Evolutionary conservation across 176 grass and related monocot species (phyloP), one percentile per base, ranked within the genome.

Genomic region (Oryza brachyantha): DNA sequence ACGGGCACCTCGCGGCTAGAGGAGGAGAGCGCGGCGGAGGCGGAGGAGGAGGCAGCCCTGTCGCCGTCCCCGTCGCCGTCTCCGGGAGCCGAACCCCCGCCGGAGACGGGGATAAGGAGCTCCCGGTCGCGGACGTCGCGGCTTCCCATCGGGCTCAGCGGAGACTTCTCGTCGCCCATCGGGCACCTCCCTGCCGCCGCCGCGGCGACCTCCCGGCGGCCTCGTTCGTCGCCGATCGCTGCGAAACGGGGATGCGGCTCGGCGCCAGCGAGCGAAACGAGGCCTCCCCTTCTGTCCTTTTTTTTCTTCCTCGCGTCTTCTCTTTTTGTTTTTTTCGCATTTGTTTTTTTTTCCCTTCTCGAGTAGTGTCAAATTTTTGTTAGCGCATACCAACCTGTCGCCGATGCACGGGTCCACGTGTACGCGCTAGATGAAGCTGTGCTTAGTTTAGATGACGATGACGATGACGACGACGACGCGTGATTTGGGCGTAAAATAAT

Each of bases 51-150:
- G 7, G 88, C 75, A 1, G 78, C 57, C 62, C 84, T 86, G 39
- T 86, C 81, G 12, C 84, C 55, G 37, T 89, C 81, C 39, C 45
- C 78, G 29, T 81, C 91, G 26, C 48, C 76, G 27, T 57, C 81
- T 21, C 29, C 83, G 77, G 83, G 72, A 37, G 68, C 38, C 29
- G 70, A 72, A 28, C 84, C 84, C 8, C 83, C 86, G 24, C 86
- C 86, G 66, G 91, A 83, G 80, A 93, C 94, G 64, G 91, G 91
- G 81, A 97, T 97, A 74, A 93, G 88, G 64, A 97, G 94, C 83
- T 97, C 90, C 17, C 91, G 80, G 87, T 97, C 90, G 17, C 91
- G 70, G 87, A 93, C 90, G 80, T 91, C 93, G 74, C 90, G 76
- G 82, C 74, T 84, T 67, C 83, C 88, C 90, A 87, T 87, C 57